Base-by-base conservation (phyloP, 164 flowering plant genomes). In the Cinnamomum chago region DNA sequence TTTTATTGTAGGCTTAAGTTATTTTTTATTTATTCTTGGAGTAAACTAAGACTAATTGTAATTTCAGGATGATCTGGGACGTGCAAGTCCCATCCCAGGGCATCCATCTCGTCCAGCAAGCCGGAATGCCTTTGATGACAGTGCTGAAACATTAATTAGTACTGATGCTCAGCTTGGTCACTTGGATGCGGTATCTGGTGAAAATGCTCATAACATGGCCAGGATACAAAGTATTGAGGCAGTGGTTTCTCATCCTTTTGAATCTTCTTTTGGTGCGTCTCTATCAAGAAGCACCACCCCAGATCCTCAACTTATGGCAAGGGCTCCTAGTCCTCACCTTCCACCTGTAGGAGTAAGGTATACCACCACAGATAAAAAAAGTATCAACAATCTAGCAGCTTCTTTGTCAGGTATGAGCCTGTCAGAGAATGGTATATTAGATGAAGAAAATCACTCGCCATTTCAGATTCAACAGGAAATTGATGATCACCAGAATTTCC, bases 81-180 rank as follows among this genome's bases (percentile, higher is more conserved):
- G 82, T 65, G 70, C 79, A 30, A 78, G 78, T 40, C 76, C 89
- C 47, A 76, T 76, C 70, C 75, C 90, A 2, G 79, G 89, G 67
- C 90, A 85, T 64, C 88, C 91, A 50, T 90, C 95, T 79, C 94
- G 90, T 71, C 92, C 96, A 9, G 80, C 87, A 50, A 91, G 95
- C 79, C 86, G 92, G 50, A 91, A 88, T 83, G 87, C 91, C 68
- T 88, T 86, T 80, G 88, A 84, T 72, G 86, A 84, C 10, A 76
- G 55, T 72, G 75, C 75, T 70, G 95, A 91, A 25, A 70, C 71
- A 1, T 28, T 78, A 62, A 74, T 67, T 70, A 70, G 85, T 73
- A 71, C 89, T 70, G 91, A 90, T 75, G 40, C 86, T n/a, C 89
- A 88, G 52, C 81, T 86, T 77, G 81, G 86, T 71, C 86, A 88